Evolutionary conservation across 495 filamentous ascomycete genomes (phyloP), one percentile per base, ranked within the genome.

Genomic region (Geoglossum glabrum): DNA sequence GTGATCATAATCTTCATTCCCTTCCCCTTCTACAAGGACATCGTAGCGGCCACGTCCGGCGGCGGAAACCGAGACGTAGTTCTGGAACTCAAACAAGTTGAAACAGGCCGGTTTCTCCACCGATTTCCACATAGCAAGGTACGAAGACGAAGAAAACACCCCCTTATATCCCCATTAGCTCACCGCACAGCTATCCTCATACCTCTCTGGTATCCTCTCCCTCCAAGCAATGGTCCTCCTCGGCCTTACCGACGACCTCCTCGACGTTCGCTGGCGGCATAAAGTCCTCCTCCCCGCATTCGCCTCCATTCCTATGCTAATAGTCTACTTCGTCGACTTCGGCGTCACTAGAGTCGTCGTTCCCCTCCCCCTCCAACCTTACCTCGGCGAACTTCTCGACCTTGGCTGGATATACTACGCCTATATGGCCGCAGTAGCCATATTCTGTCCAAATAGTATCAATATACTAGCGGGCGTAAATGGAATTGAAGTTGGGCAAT

Each of bases 381-480:
- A 94, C 66, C 71, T 96, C 1, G 88, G 89, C 36, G 74, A 76
- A n/a, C 75, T 93, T 54, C 73, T 97, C 63, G 79, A 97, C 65
- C 81, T 99, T 10, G 89, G 67, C 66, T 81, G 77, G 71, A 73
- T 94, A 47, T 98, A 98, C 75, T 98, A 98, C 71, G 72, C 79
- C 62, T 98, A 98, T 74, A 98, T 98, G 92, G 87, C 87, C 34
- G 79, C 81, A 28, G 79, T 98, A 54, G 82, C 89, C 63, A 97
- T 98, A 57, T 98, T 98, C 71, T 90, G 86, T 63, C 89, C 92
- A 5, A 97, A 99, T 69, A 86, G 87, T 66, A 99, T 99, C 76
- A 99, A 99, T 73, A 99, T 99, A 71, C 73, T 97, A 1, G 92
- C 92, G 6, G 92, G 92, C 10, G 86, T 99, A 64, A 99, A 99